These are phyloP conservation scores for Scutellaria baicalensis DNA, from an alignment of 257 asterid genomes.

Conservation along the genomic window DNA sequence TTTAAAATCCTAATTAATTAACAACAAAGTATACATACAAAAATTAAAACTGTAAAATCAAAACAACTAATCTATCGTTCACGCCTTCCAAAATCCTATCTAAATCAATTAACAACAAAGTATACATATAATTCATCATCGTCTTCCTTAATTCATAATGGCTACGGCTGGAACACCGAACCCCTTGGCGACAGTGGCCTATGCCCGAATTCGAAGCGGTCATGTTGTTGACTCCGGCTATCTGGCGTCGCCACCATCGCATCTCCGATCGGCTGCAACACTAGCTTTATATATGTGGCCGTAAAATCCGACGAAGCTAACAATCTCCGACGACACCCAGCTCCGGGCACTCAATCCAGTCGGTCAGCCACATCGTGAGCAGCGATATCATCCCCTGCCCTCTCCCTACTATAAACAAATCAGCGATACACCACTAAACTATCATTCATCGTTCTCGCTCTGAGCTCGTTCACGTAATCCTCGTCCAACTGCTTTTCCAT, in stretches of 20 bases:
- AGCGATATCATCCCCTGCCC: constrained; percentile 66
- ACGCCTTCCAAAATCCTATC: neutral
- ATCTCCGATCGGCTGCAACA: constrained; percentile 65
- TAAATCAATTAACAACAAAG: no score
- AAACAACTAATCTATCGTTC: no score
- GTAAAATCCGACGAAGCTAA: constrained; percentile 86
- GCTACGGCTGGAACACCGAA: constrained; percentile 38
- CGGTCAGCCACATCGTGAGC: constrained; percentile 74
- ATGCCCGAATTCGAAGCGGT: constrained; percentile 17
- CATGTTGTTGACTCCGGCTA: constrained; percentile 30
- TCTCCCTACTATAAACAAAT: constrained; percentile 74
- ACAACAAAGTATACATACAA: no score
- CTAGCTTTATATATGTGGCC: constrained; percentile 65
- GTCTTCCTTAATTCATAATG: constrained; percentile 13
- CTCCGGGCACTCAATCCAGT: constrained; percentile 98
- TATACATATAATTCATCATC: no score
- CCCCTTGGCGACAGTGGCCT: constrained; percentile 24
- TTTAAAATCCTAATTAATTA: no score
- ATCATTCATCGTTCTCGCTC: constrained; percentile 33
- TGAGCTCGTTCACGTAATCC: constrained; percentile 51
- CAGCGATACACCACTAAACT: constrained; percentile 46
- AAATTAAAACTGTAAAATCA: no score
- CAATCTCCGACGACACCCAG: constrained; percentile 89
- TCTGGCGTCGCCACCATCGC: constrained; percentile 30
- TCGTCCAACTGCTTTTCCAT: constrained; percentile 56